Evolutionary conservation across 2,329 filamentous ascomycete genomes (phyloP), one percentile per base, ranked within the genome.

Genomic region (Botrytis elliptica): DNA sequence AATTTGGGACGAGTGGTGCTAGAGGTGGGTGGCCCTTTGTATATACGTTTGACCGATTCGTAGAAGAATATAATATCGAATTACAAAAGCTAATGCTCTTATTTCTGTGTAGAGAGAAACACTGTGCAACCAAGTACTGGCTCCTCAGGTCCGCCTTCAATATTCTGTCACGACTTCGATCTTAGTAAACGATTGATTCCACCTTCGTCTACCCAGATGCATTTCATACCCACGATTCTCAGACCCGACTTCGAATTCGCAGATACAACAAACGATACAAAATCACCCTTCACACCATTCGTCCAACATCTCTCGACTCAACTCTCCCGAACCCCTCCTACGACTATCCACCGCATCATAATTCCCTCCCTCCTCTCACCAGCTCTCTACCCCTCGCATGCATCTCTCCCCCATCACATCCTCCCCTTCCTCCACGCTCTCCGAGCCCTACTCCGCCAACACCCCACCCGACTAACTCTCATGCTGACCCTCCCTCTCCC

Each of bases 281-380:
- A 81, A 7, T 88, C 89, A 0, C 86, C 89, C 0, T 92, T 97
- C 78, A 84, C 86, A 33, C 80, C 85, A 0, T 92, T 97, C 72
- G 83, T 97, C 63, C 83, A 85, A 52, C 85, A 88, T 36, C 81
- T 94, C 44, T 84, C 84, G 63, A 83, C 85, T 2, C 88, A 85
- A 74, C 85, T 93, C 75, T 84, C 84, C 57, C 86, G 84, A 73
- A 90, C 67, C n/a, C 38, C 88, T 40, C 84, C 89, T 1, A 84
- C 89, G 1, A 86, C 86, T 14, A 88, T 96, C 44, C 95, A 98
- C 81, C 90, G 96, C 65, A 85, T 98, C 55, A 85, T 98, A 64
- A 86, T 98, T n/a, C 95, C 96, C 0, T 91, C 88, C 72, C 86
- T 98, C 16, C 88, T 98, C 38, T 96, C 93, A 5, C 95, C 96